Evolutionary conservation across 225 moss, liverwort and hornwort species (phyloP).

Genomic region (Asterella californica): DNA sequence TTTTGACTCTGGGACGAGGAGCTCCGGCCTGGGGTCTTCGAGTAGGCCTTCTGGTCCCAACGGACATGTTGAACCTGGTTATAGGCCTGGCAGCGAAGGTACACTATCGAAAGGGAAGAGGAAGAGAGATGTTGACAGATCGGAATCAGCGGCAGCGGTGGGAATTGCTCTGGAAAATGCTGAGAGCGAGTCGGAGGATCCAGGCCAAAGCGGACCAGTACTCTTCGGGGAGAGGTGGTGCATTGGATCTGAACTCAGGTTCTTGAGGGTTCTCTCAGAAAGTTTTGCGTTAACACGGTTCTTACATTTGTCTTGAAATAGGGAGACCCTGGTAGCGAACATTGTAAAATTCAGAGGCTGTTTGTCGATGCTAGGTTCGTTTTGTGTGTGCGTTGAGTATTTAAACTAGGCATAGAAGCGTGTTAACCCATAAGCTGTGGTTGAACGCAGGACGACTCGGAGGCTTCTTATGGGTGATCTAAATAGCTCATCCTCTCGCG

Average conservation of each 20-base stretch:
- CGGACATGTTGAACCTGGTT: not conserved
- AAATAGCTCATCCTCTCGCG: not conserved
- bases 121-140: constrained; percentile 18
- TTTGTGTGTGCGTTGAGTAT: not conserved
- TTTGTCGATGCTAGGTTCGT: too few relatives aligned
- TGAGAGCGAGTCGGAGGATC: not conserved
- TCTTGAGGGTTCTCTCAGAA: not conserved
- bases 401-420: not conserved
- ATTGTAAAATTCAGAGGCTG: not conserved
- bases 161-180: constrained; percentile 16
- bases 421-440: not conserved
- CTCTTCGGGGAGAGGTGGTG: not conserved
- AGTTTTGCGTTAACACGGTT: not conserved
- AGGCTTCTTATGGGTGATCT: not conserved
- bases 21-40: constrained; percentile 10
- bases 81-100: not conserved
- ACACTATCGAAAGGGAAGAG: constrained; percentile 1
- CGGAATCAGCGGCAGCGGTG: constrained; percentile 19
- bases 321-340: not conserved
- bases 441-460: not conserved
- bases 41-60: not conserved
- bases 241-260: not conserved
- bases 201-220: not conserved
- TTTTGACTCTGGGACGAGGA: not conserved
- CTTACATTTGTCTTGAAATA: not conserved